A percentile compares a stretch with the other conserved stretches of the same genome.
Evolutionary conservation across 805 yeast genomes (phyloP).

Genomic region (Saturnispora hagleri): DNA sequence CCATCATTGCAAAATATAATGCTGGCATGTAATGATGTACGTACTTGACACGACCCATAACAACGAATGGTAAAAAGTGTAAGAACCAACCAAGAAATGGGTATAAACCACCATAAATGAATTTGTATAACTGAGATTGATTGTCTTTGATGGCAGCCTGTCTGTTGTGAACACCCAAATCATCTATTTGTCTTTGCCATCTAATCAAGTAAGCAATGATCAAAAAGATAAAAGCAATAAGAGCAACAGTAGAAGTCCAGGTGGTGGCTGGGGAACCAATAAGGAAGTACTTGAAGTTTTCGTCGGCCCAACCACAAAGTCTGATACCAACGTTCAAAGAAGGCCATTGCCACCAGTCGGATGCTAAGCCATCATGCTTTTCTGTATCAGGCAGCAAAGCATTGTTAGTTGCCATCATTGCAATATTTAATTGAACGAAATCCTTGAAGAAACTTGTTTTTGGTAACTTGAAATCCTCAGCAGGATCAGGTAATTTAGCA

Average conservation of each 20-base stretch:
- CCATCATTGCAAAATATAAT: constrained; percentile 82
- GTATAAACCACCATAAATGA: constrained; percentile 58
- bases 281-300: constrained; percentile 51
- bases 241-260: constrained; percentile 59
- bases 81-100: constrained; percentile 89
- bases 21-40: constrained; percentile 97
- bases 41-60: constrained; percentile 95
- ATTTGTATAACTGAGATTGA: constrained; percentile 19
- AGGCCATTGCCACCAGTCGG: constrained; percentile 86
- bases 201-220: constrained; percentile 45
- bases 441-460: constrained; percentile 70
- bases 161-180: constrained; percentile 34
- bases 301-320: constrained; percentile 62
- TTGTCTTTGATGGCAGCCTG: constrained; percentile 7
- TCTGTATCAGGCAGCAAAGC: constrained; percentile 74
- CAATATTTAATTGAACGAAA: constrained; percentile 64
- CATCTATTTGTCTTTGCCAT: constrained; percentile 76
- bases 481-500: constrained; percentile 47
- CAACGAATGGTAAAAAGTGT: constrained; percentile 79
- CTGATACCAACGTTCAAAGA: constrained; percentile 67
- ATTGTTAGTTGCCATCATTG: constrained; percentile 83
- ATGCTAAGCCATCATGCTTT: constrained; percentile 61
- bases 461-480: constrained; percentile 57
- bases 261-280: constrained; percentile 75
- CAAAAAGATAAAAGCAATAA: constrained; percentile 41